These are phyloP conservation scores for Otatea glauca DNA, from an alignment of 176 grass and related monocot species.

Conservation along the genomic window DNA sequence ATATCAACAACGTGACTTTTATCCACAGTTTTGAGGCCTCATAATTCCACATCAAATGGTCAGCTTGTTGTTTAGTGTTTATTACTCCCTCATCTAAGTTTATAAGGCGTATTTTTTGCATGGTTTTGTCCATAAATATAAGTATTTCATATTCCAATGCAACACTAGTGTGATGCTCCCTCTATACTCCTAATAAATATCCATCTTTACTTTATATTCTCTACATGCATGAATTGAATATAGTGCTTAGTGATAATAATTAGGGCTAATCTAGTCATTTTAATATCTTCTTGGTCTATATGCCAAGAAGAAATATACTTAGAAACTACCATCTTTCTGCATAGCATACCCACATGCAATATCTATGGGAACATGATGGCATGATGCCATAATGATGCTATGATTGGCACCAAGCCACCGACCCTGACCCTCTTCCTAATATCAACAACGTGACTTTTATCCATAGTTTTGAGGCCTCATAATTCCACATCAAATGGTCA, in stretches of 20 bases:
- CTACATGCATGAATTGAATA: too few species aligned
- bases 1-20: not conserved
- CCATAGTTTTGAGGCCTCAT: not conserved
- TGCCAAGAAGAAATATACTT: not conserved
- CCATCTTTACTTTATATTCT: too few species aligned
- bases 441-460: not conserved
- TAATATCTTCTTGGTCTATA: too few species aligned
- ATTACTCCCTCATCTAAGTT: not conserved
- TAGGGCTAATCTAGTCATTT: too few species aligned
- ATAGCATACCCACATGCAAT: conserved; percentile 5
- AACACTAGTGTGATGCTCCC: too few species aligned
- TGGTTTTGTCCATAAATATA: too few species aligned
- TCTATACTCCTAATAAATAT: too few species aligned
- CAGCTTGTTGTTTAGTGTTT: not conserved
- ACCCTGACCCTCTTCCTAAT: not conserved
- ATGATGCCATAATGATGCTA: conserved; percentile 3
- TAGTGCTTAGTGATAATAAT: too few species aligned
- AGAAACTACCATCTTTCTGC: conserved; percentile 7
- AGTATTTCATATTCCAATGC: too few species aligned
- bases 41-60: not conserved
- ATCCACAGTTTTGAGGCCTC: not conserved
- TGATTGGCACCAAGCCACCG: not conserved
- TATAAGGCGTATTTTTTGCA: too few species aligned
- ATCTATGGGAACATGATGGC: not conserved
- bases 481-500: not conserved